Evolutionary conservation across 202 grass and related monocot species (phyloP), one percentile per base, ranked within the genome.

Genomic region (Hordeum pubiflorum): DNA sequence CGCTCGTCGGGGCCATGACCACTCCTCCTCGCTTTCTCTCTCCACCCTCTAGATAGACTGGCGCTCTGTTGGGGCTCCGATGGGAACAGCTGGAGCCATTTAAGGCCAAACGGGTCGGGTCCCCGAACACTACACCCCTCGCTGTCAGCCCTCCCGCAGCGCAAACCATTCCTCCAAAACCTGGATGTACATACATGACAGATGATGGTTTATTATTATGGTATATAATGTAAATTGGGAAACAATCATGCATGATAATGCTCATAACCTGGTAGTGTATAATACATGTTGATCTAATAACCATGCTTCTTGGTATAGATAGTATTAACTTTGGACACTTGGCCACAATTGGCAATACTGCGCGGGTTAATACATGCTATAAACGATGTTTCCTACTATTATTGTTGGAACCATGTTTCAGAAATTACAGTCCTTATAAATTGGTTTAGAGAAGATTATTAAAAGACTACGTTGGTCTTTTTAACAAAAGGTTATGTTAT

Each of bases 1-100:
- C 75, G 84, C 80, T 66, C 44, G 64, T 63, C 79, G 59, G 55
- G 85, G 74, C 83, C 83, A 84, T 81, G 60, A 87, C 76, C 61
- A 6, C 89, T 84, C 86, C 60, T 82, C 82, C 60, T n/a, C 17
- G 4, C 44, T 50, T 17, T 50, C 44, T 50, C 44, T 50, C 44
- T 50, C 44, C 44, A 14, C 44, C 5, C 44, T 50, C 44, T 48
- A 48, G 44, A 50, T 50, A 50, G 44, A 50, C 44, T 50, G 44
- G 44, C 44, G 44, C 84, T 81, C 61, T 86, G 81, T 70, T 85
- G 87, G 50, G 86, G 89, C 78, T 84, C 75, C 78, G 85, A 80
- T 86, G 85, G 84, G 75, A 83, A 92, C 87, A 94, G 89, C 92
- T 88, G 92, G 92, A 89, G 89, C 81, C 77, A 94, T 92, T 94